Base-by-base conservation (phyloP, 2,329 filamentous ascomycete species). In the Arthroderma sp. region DNA sequence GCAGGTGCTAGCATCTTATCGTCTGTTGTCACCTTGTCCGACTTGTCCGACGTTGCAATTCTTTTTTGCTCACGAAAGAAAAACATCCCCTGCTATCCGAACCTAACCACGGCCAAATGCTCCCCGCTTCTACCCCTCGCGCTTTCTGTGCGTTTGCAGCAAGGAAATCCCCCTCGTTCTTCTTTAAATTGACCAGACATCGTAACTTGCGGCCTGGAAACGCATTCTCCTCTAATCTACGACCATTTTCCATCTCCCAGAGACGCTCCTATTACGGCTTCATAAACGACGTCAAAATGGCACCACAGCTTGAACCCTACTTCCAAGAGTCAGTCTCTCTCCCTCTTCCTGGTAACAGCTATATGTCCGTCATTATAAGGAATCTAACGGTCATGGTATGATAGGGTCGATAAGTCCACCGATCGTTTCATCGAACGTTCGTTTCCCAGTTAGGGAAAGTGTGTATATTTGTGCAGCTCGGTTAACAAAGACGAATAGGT, bases 281-380 rank as follows among this genome's bases (percentile, higher is more conserved):
- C 50, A 67, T 70, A 52, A 61, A 60, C 54, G 64, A 69, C 56
- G 48, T 52, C 68, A 83, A 78, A 64, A 94, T 95, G 85, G 86
- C 86, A 46, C 86, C 87, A 50, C 78, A 93, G 65, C 79, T 98
- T 55, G 86, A 95, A 65, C 75, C 81, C 52, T 96, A 83, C 73
- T 96, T 95, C 74, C 80, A 86, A 68, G 80, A 94, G 75, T 73
- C 55, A 49, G 67, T 58, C 10, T 34, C 22, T 40, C 6, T 15
- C 36, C 29, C n/a, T 8, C 27, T 11, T 3, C 15, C 15, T 7
- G 43, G 5, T 34, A 41, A 29, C 11, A 38, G 28, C 6, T 29
- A 22, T 22, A 33, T 22, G 3, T 6, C 15, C 34, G 11, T 42
- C 27, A 11, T 34, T 43, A 36, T 29, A 32, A 9, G 32, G 39